Conservation (phyloP, 108 stramenopile species). For the Craspedostauros australis region DNA sequence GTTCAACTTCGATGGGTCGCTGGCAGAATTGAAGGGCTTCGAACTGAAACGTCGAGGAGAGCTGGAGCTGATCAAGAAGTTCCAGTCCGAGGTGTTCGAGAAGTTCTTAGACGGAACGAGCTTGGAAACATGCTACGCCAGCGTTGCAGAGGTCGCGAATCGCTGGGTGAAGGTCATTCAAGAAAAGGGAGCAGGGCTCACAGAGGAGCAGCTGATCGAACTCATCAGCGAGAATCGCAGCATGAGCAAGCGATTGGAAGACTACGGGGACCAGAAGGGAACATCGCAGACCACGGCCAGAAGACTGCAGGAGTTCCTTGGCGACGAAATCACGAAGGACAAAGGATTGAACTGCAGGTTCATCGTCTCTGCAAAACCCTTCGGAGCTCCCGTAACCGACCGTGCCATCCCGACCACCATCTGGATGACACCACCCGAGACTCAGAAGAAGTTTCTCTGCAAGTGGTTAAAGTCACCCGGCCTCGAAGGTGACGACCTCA, state of each 20-base stretch:
- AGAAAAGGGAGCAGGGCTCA: constrained; percentile 85
- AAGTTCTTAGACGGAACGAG: constrained; percentile 88
- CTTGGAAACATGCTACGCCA: constrained; percentile 88
- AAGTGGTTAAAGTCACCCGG: constrained; percentile 91
- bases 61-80: constrained; percentile 98
- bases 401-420: constrained; percentile 95
- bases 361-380: constrained; percentile 91
- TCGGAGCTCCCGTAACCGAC: constrained; percentile 95
- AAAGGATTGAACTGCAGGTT: constrained; percentile 98
- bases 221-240: constrained; percentile 96
- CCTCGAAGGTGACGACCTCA: constrained; percentile 81
- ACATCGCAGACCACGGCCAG: constrained; percentile 97
- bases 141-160: constrained; percentile 95
- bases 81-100: constrained; percentile 97
- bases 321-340: constrained; percentile 96
- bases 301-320: constrained; percentile 95
- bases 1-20: constrained; percentile 96
- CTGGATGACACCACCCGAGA: constrained; percentile 86
- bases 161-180: constrained; percentile 99
- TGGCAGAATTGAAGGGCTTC: constrained; percentile 99
- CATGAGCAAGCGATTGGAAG: constrained; percentile 96
- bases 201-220: constrained; percentile 93
- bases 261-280: constrained; percentile 96
- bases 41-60: constrained; percentile 99
- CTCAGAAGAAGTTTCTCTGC: constrained; percentile 85